These are phyloP conservation scores for Penicillium sp. DNA, from an alignment of 2,329 filamentous ascomycete species.

Conservation along the genomic window DNA sequence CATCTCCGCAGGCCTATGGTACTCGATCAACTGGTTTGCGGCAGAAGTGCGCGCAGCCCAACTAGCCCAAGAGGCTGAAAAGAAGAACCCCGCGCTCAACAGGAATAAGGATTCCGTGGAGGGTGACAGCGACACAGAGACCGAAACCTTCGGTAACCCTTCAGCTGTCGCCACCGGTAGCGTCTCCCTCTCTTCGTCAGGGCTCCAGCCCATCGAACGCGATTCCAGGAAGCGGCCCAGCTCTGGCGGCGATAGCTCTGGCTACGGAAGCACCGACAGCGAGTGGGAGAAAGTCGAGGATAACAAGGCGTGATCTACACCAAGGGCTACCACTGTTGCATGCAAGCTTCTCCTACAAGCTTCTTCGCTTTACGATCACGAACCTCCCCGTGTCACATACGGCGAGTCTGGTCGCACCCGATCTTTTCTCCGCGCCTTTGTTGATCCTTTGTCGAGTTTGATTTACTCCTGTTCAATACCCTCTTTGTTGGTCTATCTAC, in stretches of 20 bases:
- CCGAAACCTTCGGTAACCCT: conserved; percentile 31
- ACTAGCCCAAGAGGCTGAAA: conserved; percentile 49
- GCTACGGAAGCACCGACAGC: conserved; percentile 76
- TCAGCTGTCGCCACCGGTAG: conserved; percentile 17
- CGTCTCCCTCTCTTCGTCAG: conserved; percentile 22
- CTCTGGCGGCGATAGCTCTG: conserved; percentile 50
- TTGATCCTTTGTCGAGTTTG: not conserved
- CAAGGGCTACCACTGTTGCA: not conserved
- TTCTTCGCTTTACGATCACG: not conserved
- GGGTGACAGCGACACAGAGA: conserved; percentile 44
- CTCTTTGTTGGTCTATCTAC: not conserved
- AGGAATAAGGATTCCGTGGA: conserved; percentile 32
- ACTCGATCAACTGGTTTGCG: conserved; percentile 95
- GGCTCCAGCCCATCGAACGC: conserved; percentile 51
- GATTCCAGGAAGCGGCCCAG: conserved; percentile 47
- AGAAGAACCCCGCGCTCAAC: conserved; percentile 29
- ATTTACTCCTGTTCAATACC: not conserved
- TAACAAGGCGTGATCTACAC: conserved; percentile 12
- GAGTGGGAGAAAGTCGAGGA: conserved; percentile 93
- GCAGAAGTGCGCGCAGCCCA: conserved; percentile 55
- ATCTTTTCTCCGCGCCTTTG: not conserved
- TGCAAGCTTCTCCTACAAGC: not conserved
- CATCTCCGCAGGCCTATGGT: conserved; percentile 82
- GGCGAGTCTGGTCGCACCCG: not conserved
- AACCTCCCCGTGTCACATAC: not conserved